Conservation (phyloP, 805 yeast species). For the Sugiyamaella floridensis region DNA sequence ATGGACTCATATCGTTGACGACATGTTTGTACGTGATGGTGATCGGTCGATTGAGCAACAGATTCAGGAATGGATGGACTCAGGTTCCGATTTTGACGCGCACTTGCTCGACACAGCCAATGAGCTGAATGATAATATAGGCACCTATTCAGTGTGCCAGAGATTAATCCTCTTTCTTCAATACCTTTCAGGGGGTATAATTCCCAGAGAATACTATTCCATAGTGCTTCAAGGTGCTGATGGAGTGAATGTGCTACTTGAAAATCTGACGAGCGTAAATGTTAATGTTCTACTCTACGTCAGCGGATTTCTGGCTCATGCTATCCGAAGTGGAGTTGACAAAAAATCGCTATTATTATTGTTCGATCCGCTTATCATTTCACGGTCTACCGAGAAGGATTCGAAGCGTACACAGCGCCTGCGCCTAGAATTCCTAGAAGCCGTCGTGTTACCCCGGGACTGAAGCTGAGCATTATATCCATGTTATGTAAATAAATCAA, state of each 20-base stretch:
- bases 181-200: conserved; percentile 37
- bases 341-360: conserved; percentile 20
- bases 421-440: conserved; percentile 30
- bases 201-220: conserved; percentile 28
- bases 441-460: conserved; percentile 15
- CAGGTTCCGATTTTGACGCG: conserved; percentile 26
- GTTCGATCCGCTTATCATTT: conserved; percentile 31
- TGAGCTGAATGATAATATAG: conserved; percentile 28
- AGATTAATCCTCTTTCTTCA: conserved; percentile 27
- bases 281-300: conserved; percentile 38
- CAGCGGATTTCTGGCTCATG: conserved; percentile 34
- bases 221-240: conserved; percentile 24
- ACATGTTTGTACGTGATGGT: conserved; percentile 23
- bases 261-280: conserved; percentile 35
- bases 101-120: conserved; percentile 27
- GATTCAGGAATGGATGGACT: conserved; percentile 32
- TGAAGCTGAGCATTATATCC: background rate
- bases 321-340: conserved; percentile 25
- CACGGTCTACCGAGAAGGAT: conserved; percentile 25
- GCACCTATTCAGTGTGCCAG: conserved; percentile 37
- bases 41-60: conserved; percentile 23
- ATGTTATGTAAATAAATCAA: background rate
- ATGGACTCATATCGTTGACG: conserved; percentile 20
- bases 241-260: conserved; percentile 32
- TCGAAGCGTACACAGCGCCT: conserved; percentile 26